Conservation (phyloP, 768 basidiomycete genomes). For the Termitomyces sp. region DNA sequence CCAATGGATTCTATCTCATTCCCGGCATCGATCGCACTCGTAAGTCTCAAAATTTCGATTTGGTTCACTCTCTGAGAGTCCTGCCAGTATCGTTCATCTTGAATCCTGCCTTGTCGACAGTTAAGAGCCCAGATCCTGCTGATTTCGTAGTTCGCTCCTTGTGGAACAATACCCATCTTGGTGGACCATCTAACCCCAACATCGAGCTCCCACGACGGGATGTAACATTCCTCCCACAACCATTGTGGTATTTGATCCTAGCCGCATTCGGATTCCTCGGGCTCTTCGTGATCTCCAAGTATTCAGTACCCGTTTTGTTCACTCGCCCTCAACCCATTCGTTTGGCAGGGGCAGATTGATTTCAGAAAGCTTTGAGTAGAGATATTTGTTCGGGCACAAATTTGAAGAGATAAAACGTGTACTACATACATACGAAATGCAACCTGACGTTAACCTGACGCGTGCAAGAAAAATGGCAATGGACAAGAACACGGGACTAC, state of each 20-base stretch:
- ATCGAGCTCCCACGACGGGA: conserved; percentile 3
- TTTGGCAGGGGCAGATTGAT: not conserved
- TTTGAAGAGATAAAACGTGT: not conserved
- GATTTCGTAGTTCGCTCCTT: conserved; percentile 52
- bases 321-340: conserved; percentile 1
- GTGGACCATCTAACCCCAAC: not conserved
- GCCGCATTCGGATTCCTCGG: not conserved
- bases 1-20: conserved; percentile 55
- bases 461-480: too few species aligned
- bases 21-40: conserved; percentile 54
- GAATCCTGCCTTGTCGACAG: conserved; percentile 38
- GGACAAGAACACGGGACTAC: too few species aligned
- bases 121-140: conserved; percentile 33
- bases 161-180: conserved; percentile 51
- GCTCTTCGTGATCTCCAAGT: conserved; percentile 3
- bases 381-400: too few species aligned
- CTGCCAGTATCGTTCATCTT: conserved; percentile 46
- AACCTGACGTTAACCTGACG: too few species aligned
- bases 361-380: not conserved
- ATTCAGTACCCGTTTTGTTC: not conserved
- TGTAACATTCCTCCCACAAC: not conserved
- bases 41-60: conserved; percentile 25
- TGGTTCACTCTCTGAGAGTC: conserved; percentile 8
- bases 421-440: not conserved
- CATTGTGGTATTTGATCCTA: not conserved